Conservation (phyloP, 805 yeast genomes). For the Teunomyces pallodes region DNA sequence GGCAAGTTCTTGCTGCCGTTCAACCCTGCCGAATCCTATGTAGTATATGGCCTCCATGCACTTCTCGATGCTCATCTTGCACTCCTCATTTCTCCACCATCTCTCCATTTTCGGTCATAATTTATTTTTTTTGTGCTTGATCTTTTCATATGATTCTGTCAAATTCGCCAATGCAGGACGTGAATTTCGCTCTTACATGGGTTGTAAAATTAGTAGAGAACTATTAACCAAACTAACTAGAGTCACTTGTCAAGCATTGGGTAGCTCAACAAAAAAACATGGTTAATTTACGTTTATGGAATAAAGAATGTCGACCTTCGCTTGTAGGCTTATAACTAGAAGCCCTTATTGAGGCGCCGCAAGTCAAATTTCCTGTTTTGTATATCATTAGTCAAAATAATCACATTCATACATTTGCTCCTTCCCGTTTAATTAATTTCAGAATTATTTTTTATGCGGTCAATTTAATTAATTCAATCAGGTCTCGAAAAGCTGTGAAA, state of each 20-base stretch:
- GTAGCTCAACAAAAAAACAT: background rate
- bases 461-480: background rate
- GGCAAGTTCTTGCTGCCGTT: background rate
- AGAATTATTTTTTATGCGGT: background rate
- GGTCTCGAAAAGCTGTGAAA: background rate
- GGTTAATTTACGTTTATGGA: background rate
- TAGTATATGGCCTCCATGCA: background rate
- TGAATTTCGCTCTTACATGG: background rate
- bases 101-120: background rate
- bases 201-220: background rate
- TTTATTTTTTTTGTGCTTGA: background rate
- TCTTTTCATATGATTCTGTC: background rate
- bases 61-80: background rate
- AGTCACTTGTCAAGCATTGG: background rate
- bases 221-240: background rate
- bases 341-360: background rate
- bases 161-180: background rate
- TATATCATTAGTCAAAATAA: background rate
- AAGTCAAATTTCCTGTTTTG: conserved; percentile 1
- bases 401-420: background rate
- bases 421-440: background rate
- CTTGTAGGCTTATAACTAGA: background rate
- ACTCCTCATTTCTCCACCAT: conserved; percentile 1
- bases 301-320: background rate
- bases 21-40: background rate